Base-by-base conservation (phyloP, 495 filamentous ascomycete genomes). In the Talaromyces borbonicus region DNA sequence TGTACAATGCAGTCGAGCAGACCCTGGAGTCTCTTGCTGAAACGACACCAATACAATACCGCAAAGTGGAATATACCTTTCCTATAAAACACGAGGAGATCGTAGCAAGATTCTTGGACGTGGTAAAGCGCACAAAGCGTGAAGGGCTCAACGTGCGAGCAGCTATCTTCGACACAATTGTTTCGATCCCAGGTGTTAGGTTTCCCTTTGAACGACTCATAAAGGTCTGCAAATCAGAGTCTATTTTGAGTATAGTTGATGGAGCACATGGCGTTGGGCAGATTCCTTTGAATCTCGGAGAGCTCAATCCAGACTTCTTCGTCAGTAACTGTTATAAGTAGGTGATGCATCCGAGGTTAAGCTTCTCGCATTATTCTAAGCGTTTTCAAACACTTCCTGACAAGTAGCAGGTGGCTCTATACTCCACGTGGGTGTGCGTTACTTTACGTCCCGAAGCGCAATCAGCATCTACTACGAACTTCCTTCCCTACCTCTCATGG, bases 321-420 rank as follows among this genome's bases (percentile, higher is more conserved):
- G 74, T 87, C 7, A 79, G 70, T 18, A 95, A 95, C 56, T 79
- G 77, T 52, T 87, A 96, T 63, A 97, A 96, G 77, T 79, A 65
- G 47, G 64, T 51, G 26, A n/a, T 20, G 24, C 24, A 27, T 23
- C 19, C 26, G 7, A 40, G 20, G 22, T 47, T n/a, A 12, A 14
- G 19, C 6, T 8, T 20, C 24, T 25, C 8, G 7, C 24, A 14
- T 7, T 2, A 3, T 36, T 18, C n/a, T n/a, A n/a, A n/a, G n/a
- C n/a, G n/a, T n/a, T n/a, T n/a, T n/a, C n/a, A n/a, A n/a, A n/a
- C n/a, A n/a, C n/a, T n/a, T n/a, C n/a, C 16, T 38, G 5, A 38
- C 14, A 37, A 8, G 43, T 3, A 41, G 12, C 19, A 79, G 75
- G 69, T 97, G 90, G 90, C 75, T 95, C 12, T 85, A 79, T 53